phyloP scores from a whole-genome alignment of 106 monocot genomes.

The Allium sativum region DNA sequence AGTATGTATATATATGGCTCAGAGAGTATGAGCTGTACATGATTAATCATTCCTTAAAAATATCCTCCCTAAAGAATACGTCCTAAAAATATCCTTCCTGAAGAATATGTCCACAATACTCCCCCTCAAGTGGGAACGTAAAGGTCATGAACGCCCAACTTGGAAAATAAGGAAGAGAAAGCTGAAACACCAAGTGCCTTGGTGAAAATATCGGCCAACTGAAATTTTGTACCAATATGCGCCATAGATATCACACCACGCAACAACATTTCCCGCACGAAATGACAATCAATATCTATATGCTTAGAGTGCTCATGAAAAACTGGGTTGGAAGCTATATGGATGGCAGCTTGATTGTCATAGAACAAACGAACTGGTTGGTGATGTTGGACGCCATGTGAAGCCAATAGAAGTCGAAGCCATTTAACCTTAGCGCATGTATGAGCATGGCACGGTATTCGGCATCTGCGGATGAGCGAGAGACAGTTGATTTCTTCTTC shows the following conservation, averaged over 20 bases:
- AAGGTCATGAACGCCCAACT: conserved; percentile 1
- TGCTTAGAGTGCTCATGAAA: conserved; percentile 10
- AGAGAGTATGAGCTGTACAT: no score
- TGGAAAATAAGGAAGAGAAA: neutral
- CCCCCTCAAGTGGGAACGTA: neutral
- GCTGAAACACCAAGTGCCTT: neutral
- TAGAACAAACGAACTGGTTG: neutral
- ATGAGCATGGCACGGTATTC: conserved; percentile 2
- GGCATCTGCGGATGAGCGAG: conserved; percentile 6
- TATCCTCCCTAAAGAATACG: no score
- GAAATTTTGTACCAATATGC: neutral
- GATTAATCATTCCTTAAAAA: no score
- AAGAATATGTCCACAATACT: neutral
- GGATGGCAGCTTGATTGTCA: conserved; percentile 3
- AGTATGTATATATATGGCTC: no score
- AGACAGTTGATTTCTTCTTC: conserved; percentile 6
- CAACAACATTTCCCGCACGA: neutral
- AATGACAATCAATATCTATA: conserved; percentile 11
- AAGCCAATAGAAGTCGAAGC: neutral
- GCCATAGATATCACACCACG: neutral
- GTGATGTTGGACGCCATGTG: neutral
- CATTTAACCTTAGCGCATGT: neutral
- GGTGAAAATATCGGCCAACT: conserved; percentile 6
- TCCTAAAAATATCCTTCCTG: no score
- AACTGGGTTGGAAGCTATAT: conserved; percentile 2